Percentiles rank a stretch among this genome's conserved stretches.
Conservation (phyloP, 192 early-diverging fungal species). For the Coemansia sp. region DNA sequence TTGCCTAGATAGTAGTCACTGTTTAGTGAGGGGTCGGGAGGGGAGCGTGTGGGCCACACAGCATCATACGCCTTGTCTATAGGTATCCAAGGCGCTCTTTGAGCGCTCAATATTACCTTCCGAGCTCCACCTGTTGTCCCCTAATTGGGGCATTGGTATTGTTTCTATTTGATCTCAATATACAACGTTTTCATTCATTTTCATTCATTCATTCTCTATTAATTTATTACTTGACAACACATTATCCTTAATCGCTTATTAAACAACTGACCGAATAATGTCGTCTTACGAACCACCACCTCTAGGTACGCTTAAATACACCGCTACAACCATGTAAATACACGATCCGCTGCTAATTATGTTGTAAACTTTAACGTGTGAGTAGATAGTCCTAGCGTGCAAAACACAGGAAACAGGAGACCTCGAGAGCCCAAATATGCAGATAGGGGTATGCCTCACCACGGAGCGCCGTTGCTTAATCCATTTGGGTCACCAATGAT, state of each 20-base stretch:
- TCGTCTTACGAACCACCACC: constrained; percentile 43
- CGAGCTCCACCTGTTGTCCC: too few species aligned
- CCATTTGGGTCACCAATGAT: constrained; percentile 25
- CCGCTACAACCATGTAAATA: neutral
- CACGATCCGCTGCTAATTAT: neutral
- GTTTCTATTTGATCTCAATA: too few species aligned
- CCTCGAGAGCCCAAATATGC: neutral
- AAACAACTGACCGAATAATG: constrained; percentile 12
- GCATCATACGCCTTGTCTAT: too few species aligned
- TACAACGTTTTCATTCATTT: too few species aligned
- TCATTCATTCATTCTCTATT: too few species aligned
- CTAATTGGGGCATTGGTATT: too few species aligned
- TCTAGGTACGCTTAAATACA: constrained; percentile 15
- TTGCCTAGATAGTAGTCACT: too few species aligned
- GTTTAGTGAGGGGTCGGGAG: too few species aligned
- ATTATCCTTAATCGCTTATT: neutral
- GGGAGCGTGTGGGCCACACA: too few species aligned
- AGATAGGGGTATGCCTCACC: constrained; percentile 2
- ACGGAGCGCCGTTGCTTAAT: constrained; percentile 22
- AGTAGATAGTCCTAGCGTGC: neutral
- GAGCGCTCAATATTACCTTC: too few species aligned
- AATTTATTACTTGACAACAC: too few species aligned
- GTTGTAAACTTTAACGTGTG: neutral
- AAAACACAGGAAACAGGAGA: constrained; percentile 5
- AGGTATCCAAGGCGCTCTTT: too few species aligned